Base-by-base conservation (phyloP, 306 rosid genomes). In the Dalbergia cultrata region DNA sequence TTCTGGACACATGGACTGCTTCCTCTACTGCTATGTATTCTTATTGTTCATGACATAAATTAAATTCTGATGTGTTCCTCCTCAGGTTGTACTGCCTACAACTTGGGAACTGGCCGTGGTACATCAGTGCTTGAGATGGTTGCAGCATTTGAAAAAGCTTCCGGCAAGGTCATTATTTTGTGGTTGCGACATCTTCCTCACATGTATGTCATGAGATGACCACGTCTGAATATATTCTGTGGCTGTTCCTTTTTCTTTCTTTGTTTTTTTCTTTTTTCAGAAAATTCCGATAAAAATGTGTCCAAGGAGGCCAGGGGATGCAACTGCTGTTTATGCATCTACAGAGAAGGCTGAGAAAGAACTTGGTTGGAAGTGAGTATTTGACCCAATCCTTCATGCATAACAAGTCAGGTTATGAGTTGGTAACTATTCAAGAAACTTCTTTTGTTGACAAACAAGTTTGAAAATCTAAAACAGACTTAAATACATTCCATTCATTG, bases 111-210 rank as follows among this genome's bases (percentile, higher is more conserved):
- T 0, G 99, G 98, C 70, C 74, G 85, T 4, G 98, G 99, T 47
- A 88, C 98, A 65, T 95, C 99, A 9, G 99, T 95, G 75, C 88
- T 93, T 59, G 93, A 95, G 89, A 95, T 95, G 97, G 97, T 95
- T 57, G 78, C 90, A 56, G 99, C 94, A 69, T 95, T 93, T 63
- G 94, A 95, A 76, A 91, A 93, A 70, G 98, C 97, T 47, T 86
- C 87, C 62, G 90, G 96, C 86, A 93, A 95, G 97, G 99, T 95
- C 68, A 80, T 12, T 26, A 26, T 26, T 26, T 74, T 9, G 49
- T 41, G 41, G 63, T n/a, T 18, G 63, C 69, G 50, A 68, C 10
- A 45, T 61, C 11, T 44, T 44, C 8, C 31, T 37, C 65, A 59
- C 39, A 5, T 43, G 59, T 18, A 59, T 0, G 50, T 11, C 58